These are phyloP conservation scores for Lasiodiplodia gonubiensis DNA, from an alignment of 2,329 filamentous ascomycete genomes.

Conservation along the genomic window DNA sequence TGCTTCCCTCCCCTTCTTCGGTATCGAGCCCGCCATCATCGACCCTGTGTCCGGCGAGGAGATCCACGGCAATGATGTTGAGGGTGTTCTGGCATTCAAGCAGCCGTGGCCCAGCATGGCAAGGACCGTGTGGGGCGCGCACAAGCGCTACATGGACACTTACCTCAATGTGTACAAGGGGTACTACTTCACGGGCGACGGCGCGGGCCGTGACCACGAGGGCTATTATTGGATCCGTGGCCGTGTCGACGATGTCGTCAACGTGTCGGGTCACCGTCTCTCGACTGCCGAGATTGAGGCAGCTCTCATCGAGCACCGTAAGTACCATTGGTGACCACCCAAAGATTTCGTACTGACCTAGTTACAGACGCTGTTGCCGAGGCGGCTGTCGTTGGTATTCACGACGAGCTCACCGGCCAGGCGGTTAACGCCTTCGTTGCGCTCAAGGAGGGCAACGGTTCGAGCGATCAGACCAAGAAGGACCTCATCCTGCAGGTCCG, in stretches of 20 bases:
- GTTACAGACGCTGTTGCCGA: slow-evolving; percentile 75
- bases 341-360: slow-evolving; percentile 33
- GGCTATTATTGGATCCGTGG: slow-evolving; percentile 99
- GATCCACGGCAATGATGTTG: slow-evolving; percentile 92
- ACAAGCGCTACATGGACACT: slow-evolving; percentile 98
- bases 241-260: slow-evolving; percentile 97
- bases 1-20: slow-evolving; percentile 96
- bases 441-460: slow-evolving; percentile 82
- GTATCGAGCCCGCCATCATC: slow-evolving; percentile 96
- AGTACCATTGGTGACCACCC: slow-evolving; percentile 33
- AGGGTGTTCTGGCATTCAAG: slow-evolving; percentile 96
- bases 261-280: slow-evolving; percentile 93
- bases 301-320: slow-evolving; percentile 87
- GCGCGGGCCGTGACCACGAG: slow-evolving; percentile 93
- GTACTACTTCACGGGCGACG: slow-evolving; percentile 96
- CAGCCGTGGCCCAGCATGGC: slow-evolving; percentile 99
- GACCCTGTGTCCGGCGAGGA: slow-evolving; percentile 95
- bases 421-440: slow-evolving; percentile 96
- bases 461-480: slow-evolving; percentile 82
- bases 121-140: slow-evolving; percentile 94
- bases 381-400: slow-evolving; percentile 90
- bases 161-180: slow-evolving; percentile 98
- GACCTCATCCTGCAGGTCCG: slow-evolving; percentile 93
- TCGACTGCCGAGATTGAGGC: slow-evolving; percentile 98
- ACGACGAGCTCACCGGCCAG: slow-evolving; percentile 94